Conservation (phyloP, 2,329 filamentous ascomycete species). For the Acephala macrosclerotiorum region DNA sequence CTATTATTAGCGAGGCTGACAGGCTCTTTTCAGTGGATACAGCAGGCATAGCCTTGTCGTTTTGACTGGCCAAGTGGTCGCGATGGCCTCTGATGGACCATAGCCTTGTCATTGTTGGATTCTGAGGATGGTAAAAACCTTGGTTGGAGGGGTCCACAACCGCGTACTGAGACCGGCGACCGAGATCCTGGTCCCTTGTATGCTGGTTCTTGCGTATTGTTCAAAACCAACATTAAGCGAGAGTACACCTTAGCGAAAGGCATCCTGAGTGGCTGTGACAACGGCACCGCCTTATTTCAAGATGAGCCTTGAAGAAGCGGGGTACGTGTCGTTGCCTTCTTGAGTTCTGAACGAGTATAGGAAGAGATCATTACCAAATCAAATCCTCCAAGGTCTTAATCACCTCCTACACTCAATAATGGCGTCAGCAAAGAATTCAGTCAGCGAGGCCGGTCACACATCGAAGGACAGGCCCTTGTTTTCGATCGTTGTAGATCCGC, state of each 20-base stretch:
- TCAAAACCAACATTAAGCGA: constrained; percentile 5
- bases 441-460: too few species aligned
- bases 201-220: constrained; percentile 1
- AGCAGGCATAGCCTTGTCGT: too few species aligned
- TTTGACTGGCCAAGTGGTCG: too few species aligned
- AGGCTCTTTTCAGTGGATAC: not conserved
- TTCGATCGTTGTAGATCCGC: not conserved
- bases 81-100: too few species aligned
- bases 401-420: not conserved
- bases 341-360: not conserved
- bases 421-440: not conserved
- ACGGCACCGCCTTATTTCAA: not conserved
- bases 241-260: not conserved
- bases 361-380: not conserved
- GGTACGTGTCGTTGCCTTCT: not conserved
- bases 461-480: not conserved
- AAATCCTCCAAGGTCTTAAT: not conserved
- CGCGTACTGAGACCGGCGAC: not conserved
- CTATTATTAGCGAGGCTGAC: constrained; percentile 12
- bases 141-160: too few species aligned
- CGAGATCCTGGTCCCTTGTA: not conserved
- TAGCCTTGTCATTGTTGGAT: too few species aligned
- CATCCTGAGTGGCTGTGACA: not conserved
- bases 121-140: too few species aligned
- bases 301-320: not conserved